A percentile compares a stretch with the other conserved stretches of the same genome.
These are phyloP conservation scores for Trypanosoma lewisi DNA, from an alignment of 208 protist species.

Conservation along the genomic window DNA sequence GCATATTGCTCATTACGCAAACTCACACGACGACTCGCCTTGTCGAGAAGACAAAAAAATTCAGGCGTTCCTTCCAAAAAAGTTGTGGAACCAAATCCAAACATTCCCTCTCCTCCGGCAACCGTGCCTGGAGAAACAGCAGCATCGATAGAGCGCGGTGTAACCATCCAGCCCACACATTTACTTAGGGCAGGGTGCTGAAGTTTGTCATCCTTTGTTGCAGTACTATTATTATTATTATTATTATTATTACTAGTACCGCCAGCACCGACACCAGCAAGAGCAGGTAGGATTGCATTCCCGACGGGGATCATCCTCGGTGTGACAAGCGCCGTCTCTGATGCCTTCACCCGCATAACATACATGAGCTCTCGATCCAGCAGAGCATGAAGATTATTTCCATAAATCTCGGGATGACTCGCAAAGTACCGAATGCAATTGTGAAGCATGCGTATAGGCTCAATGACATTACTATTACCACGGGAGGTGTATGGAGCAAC, in stretches of 20 bases:
- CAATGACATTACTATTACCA: constrained; percentile 40
- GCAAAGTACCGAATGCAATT: constrained; percentile 75
- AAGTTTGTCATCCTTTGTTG: background rate
- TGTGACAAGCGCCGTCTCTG: constrained; percentile 50
- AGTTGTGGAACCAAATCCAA: constrained; percentile 23
- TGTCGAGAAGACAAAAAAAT: constrained; percentile 26
- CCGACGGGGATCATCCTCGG: constrained; percentile 18
- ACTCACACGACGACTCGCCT: constrained; percentile 1
- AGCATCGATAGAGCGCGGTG: constrained; percentile 17
- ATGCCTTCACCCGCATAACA: constrained; percentile 77
- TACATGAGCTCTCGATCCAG: constrained; percentile 71
- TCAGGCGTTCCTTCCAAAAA: constrained; percentile 21
- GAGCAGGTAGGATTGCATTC: constrained; percentile 10
- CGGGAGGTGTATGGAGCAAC: too few relatives aligned
- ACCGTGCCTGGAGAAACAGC: constrained; percentile 10
- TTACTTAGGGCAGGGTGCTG: constrained; percentile 17
- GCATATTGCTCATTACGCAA: background rate
- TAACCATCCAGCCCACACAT: constrained; percentile 21
- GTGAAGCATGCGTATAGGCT: constrained; percentile 70
- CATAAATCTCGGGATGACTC: constrained; percentile 78
- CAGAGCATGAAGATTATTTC: constrained; percentile 58
- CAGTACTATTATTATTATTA: background rate
- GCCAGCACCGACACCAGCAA: too few relatives aligned
- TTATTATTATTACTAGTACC: too few relatives aligned
- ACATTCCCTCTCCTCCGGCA: constrained; percentile 20